These are phyloP conservation scores for Pluteus cervinus DNA, from an alignment of 768 basidiomycete species.

Conservation along the genomic window DNA sequence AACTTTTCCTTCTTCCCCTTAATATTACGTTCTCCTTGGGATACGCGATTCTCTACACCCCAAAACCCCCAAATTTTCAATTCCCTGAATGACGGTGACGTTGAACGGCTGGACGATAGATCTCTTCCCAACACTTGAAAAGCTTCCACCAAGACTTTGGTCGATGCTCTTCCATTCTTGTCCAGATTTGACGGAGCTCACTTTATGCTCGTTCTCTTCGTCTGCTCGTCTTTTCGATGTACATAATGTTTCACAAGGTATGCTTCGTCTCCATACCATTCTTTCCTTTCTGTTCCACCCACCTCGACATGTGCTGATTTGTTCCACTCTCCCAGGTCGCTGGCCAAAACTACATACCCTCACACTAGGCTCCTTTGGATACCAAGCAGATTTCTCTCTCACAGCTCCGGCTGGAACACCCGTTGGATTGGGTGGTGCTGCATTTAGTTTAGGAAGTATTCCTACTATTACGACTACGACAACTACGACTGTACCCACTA, in stretches of 20 bases:
- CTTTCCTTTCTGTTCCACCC: slow-evolving; percentile 1
- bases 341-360: slow-evolving; percentile 37
- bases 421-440: too few relatives aligned
- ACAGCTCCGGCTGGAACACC: too few relatives aligned
- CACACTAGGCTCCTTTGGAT: slow-evolving; percentile 46
- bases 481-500: too few relatives aligned
- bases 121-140: slow-evolving; percentile 31
- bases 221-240: slow-evolving; percentile 39
- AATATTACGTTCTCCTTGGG: background rate
- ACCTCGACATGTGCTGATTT: background rate
- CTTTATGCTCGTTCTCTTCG: slow-evolving; percentile 44
- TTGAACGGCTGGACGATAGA: too few relatives aligned
- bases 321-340: slow-evolving; percentile 12
- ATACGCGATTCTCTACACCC: slow-evolving; percentile 6
- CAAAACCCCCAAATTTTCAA: too few relatives aligned
- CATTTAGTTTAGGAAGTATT: too few relatives aligned
- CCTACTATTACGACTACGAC: too few relatives aligned
- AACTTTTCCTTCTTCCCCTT: background rate
- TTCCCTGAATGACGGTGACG: too few relatives aligned
- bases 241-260: too few relatives aligned
- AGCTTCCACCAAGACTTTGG: slow-evolving; percentile 37
- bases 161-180: slow-evolving; percentile 41
- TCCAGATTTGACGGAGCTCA: slow-evolving; percentile 42
- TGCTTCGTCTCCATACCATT: too few relatives aligned
- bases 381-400: slow-evolving; percentile 36